Base-by-base conservation (phyloP, 768 basidiomycete species). In the Tremella mesenterica region DNA sequence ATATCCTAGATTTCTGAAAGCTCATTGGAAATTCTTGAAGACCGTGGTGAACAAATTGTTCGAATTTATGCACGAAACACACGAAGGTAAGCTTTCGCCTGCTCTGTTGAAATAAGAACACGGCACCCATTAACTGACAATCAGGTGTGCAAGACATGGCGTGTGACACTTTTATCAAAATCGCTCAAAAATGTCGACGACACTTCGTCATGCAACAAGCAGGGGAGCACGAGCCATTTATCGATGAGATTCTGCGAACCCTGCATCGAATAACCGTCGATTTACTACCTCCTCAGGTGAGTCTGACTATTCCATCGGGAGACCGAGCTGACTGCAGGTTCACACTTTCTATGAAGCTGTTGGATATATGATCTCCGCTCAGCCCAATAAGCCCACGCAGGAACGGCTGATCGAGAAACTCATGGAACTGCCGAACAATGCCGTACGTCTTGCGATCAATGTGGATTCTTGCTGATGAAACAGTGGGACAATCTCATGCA, bases 21-120 rank as follows among this genome's bases (percentile, higher is more conserved):
- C 95, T 16, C 95, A 99, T 73, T 99, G 95, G 95, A 99, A 97
- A 76, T 99, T 99, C 81, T 77, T 99, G 70, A 99, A 99, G 79
- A 97, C 95, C 1, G 95, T 99, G 50, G 93, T 99, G 58, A 99
- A 97, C 77, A 99, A 99, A 75, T 79, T 97, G 6, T 99, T 97
- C 74, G 95, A 99, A 72, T 99, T 99, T 74, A 97, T 97, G 91
- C 95, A 99, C 73, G 93, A 99, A 76, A 95, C 90, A 0, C 93
- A 99, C 68, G 95, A 99, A 78, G 91, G 88, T 85, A 50, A 33
- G 77, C 23, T 38, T 38, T 27, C 29, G 47, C 23, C 7, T 4
- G 7, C 20, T 6, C 26, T n/a, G 9, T 23, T 13, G 33, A 36
- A 18, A 10, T 10, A 43, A 20, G 41, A 43, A 25, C 3, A 31